Evolutionary conservation across 1,284 basidiomycete species (phyloP).

Genomic region (Puccinia horiana): DNA sequence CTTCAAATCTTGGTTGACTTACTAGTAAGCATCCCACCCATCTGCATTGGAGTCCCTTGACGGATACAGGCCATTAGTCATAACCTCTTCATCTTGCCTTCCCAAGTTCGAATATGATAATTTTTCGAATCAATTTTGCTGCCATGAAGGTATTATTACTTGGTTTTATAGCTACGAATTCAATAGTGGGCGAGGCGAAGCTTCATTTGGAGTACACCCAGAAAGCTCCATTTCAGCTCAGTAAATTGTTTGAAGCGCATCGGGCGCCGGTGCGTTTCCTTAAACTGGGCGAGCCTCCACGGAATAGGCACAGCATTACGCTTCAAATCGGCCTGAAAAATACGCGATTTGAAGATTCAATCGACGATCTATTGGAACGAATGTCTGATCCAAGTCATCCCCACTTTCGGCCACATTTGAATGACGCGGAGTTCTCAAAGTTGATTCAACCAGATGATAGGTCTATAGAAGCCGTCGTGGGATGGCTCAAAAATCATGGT

Average conservation of each 20-base stretch:
- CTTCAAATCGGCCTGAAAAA: slow-evolving; percentile 45
- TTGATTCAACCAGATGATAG: slow-evolving; percentile 15
- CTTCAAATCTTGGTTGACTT: not conserved
- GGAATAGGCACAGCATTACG: slow-evolving; percentile 19
- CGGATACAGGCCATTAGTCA: not conserved
- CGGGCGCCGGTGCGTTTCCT: slow-evolving; percentile 25
- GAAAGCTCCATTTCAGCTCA: not conserved
- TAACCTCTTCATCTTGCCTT: not conserved
- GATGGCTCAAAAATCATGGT: slow-evolving; percentile 29
- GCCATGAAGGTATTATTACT: not conserved
- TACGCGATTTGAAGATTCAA: slow-evolving; percentile 17
- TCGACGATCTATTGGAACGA: slow-evolving; percentile 27
- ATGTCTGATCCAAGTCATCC: slow-evolving; percentile 40
- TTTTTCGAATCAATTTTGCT: not conserved
- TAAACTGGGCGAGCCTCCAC: slow-evolving; percentile 8
- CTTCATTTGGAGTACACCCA: not conserved
- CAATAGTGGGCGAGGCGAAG: not conserved
- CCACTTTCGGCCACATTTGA: slow-evolving; percentile 19
- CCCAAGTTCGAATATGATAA: not conserved
- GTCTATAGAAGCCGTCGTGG: slow-evolving; percentile 12
- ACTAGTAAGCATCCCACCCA: not conserved
- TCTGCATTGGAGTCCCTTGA: not conserved
- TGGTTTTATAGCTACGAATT: not conserved
- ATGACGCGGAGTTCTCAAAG: slow-evolving; percentile 22
- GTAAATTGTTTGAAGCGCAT: slow-evolving; percentile 42